Conservation (phyloP, 148 eudicot genomes). For the Suaeda aralocaspica region DNA sequence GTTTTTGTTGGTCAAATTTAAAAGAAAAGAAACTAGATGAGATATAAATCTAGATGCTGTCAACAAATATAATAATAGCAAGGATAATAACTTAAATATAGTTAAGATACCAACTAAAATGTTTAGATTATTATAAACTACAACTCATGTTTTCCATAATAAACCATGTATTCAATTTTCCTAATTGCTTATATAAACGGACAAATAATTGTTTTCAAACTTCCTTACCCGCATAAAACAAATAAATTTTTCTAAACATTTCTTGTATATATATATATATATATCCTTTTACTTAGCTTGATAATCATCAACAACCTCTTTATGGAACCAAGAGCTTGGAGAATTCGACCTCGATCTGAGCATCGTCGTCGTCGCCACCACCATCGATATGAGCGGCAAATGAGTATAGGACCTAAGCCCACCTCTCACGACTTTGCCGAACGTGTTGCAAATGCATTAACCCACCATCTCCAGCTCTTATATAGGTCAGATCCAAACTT, state of each 20-base stretch:
- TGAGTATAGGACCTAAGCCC: conserved; percentile 17
- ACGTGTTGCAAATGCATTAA: conserved; percentile 52
- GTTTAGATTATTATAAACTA: not conserved
- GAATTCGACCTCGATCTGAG: not conserved
- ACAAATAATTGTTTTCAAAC: not conserved
- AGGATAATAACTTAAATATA: not conserved
- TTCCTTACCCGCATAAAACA: not conserved
- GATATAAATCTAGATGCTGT: not conserved
- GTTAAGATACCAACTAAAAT: not conserved
- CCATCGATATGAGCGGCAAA: conserved; percentile 6
- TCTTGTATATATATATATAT: not conserved
- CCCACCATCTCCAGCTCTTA: conserved; percentile 64
- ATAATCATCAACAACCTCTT: not conserved
- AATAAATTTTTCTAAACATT: not conserved
- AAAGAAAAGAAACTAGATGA: not conserved
- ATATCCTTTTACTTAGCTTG: not conserved
- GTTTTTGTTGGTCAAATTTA: not conserved
- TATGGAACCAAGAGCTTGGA: not conserved
- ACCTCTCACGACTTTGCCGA: conserved; percentile 42
- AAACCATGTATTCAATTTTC: not conserved
- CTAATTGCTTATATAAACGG: not conserved
- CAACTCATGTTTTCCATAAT: not conserved
- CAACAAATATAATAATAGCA: not conserved
- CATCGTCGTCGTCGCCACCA: not conserved
- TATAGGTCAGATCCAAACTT: conserved; percentile 65